A percentile compares a stretch with the other conserved stretches of the same genome.
Evolutionary conservation across 768 basidiomycete species (phyloP).

Genomic region (Leccinum rimulosum): DNA sequence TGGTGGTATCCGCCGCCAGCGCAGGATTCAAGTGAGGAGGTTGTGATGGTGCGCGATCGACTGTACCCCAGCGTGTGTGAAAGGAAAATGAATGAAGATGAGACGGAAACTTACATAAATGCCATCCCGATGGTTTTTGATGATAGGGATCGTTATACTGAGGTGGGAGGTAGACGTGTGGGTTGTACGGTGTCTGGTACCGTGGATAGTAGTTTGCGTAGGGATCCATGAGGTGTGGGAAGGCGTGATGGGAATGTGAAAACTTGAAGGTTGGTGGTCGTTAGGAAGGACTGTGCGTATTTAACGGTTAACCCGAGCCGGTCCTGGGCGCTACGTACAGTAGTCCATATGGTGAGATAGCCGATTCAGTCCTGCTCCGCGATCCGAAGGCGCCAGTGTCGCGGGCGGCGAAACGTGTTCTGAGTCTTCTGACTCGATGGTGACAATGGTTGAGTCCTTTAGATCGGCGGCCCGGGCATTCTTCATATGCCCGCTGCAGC

Average conservation of each 20-base stretch:
- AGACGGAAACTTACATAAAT: slow-evolving; percentile 10
- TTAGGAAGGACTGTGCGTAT: slow-evolving; percentile 4
- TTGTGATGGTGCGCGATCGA: slow-evolving; percentile 32
- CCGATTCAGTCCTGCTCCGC: slow-evolving; percentile 9
- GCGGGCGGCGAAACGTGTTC: neutral
- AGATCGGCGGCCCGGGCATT: neutral
- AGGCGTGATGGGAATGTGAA: slow-evolving; percentile 3
- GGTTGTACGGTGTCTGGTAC: slow-evolving; percentile 29
- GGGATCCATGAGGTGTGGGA: slow-evolving; percentile 21
- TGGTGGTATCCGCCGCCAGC: slow-evolving; percentile 51
- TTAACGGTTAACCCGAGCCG: slow-evolving; percentile 5
- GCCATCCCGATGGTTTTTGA: slow-evolving; percentile 15
- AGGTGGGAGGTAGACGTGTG: slow-evolving; percentile 29
- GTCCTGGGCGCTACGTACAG: slow-evolving; percentile 9
- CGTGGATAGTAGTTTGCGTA: slow-evolving; percentile 21
- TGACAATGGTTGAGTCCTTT: neutral
- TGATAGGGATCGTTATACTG: slow-evolving; percentile 15
- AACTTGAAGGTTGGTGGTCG: neutral
- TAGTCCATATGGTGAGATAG: neutral
- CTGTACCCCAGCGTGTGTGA: slow-evolving; percentile 7
- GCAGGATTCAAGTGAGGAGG: slow-evolving; percentile 53
- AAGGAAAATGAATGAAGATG: neutral
- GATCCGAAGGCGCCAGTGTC: neutral
- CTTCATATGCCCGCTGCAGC: neutral
- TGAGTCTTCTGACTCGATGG: neutral